Percentiles rank a stretch among this genome's conserved stretches.
Evolutionary conservation across 768 basidiomycete species (phyloP).

Genomic region (Naganishia randhawae): DNA sequence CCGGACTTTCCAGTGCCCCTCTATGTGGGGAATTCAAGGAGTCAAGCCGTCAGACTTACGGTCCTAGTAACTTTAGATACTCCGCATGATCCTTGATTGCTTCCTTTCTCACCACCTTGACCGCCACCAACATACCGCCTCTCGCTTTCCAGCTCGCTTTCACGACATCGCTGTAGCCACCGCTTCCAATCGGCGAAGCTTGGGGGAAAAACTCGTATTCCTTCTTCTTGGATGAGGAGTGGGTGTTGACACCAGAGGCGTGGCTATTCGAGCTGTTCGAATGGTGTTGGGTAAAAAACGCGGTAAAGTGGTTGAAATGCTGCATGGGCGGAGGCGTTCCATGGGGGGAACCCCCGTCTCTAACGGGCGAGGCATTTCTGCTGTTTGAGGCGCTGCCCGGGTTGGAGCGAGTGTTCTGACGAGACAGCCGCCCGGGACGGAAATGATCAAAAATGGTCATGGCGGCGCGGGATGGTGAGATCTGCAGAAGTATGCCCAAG

Average conservation of each 20-base stretch:
- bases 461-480: background rate
- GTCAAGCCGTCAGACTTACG: conserved; percentile 4
- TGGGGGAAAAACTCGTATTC: conserved; percentile 25
- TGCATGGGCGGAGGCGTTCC: background rate
- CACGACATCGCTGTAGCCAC: conserved; percentile 28
- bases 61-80: conserved; percentile 32
- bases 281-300: conserved; percentile 1
- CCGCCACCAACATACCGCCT: background rate
- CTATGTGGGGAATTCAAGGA: background rate
- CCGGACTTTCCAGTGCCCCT: background rate
- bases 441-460: conserved; percentile 14
- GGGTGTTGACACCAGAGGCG: background rate
- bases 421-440: background rate
- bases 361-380: background rate
- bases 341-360: conserved; percentile 1
- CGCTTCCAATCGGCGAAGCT: conserved; percentile 21
- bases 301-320: conserved; percentile 4
- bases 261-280: background rate
- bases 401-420: conserved; percentile 1
- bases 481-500: background rate
- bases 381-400: conserved; percentile 6
- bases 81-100: conserved; percentile 35
- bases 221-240: conserved; percentile 19
- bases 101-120: conserved; percentile 32
- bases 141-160: conserved; percentile 10